These are phyloP conservation scores for Podospora pseudopauciseta DNA, from an alignment of 495 filamentous ascomycete species.

Conservation along the genomic window DNA sequence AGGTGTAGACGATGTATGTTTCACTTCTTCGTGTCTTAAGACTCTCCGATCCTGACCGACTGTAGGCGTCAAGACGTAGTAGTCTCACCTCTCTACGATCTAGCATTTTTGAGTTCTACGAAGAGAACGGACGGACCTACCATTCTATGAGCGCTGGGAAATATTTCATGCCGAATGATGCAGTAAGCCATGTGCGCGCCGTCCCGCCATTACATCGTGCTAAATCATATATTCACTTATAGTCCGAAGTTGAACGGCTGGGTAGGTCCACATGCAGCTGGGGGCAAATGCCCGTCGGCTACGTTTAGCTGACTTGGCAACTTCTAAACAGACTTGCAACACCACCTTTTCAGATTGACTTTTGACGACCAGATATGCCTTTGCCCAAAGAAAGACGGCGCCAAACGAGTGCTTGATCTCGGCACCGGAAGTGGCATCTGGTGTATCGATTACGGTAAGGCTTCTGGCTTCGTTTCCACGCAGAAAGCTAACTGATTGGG, in stretches of 20 bases:
- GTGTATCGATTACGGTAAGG: slow-evolving; percentile 19
- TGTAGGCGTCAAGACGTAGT: background rate
- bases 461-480: background rate
- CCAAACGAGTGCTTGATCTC: slow-evolving; percentile 32
- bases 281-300: background rate
- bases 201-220: background rate
- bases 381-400: slow-evolving; percentile 30
- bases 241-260: background rate
- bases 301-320: background rate
- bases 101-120: slow-evolving; percentile 33
- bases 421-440: slow-evolving; percentile 25
- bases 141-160: slow-evolving; percentile 42
- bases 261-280: background rate
- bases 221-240: background rate
- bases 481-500: background rate
- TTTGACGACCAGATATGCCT: slow-evolving; percentile 30
- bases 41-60: too few relatives aligned
- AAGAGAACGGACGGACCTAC: slow-evolving; percentile 43
- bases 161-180: background rate
- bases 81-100: slow-evolving; percentile 30
- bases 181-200: background rate
- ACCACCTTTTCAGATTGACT: slow-evolving; percentile 34
- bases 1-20: background rate
- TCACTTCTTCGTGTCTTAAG: too few relatives aligned
- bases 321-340: slow-evolving; percentile 33